Evolutionary conservation across 2,329 filamentous ascomycete genomes (phyloP), one percentile per base, ranked within the genome.

Genomic region (Colletotrichum sp.): DNA sequence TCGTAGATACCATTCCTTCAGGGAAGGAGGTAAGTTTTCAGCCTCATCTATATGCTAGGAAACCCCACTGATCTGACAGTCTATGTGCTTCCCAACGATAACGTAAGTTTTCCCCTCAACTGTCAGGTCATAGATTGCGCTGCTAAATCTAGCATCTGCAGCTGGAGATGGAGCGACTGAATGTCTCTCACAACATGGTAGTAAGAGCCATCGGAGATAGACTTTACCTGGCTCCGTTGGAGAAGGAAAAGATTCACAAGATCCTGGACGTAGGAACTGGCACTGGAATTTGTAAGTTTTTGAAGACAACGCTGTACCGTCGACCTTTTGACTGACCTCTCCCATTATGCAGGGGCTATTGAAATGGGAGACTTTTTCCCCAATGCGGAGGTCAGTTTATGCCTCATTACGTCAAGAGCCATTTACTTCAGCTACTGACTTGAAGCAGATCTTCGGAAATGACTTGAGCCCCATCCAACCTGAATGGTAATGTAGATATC

Each of bases 261-360:
- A 88, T 92, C 18, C 84, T 92, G 15, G 90, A 92, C 78, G 83
- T 92, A 9, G 90, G 91, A 60, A 92, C 89, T 9, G 92, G 92
- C 18, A 91, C 90, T 1, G 91, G 66, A 28, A 68, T 58, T 3
- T 68, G 66, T 58, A 58, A 1, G n/a, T 30, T 8, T 12, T 62
- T n/a, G 4, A 13, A n/a, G 10, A 2, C 2, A n/a, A 62, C 8
- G 1, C 30, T 7, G 1, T 10, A 43, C 18, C 10, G 38, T 3
- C 0, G 5, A 21, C 10, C 43, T 62, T 16, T 1, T 5, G 9
- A 2, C 28, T 32, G 9, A 34, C 1, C 18, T 62, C 1, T 12
- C 1, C 1, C 4, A 7, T 12, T 3, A 15, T 36, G 16, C 56
- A 68, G 66, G 77, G 77, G 76, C 89, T 4, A 90, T 91, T 71